Evolutionary conservation across 768 basidiomycete genomes (phyloP).

Genomic region (Fistulinella prunicolor): DNA sequence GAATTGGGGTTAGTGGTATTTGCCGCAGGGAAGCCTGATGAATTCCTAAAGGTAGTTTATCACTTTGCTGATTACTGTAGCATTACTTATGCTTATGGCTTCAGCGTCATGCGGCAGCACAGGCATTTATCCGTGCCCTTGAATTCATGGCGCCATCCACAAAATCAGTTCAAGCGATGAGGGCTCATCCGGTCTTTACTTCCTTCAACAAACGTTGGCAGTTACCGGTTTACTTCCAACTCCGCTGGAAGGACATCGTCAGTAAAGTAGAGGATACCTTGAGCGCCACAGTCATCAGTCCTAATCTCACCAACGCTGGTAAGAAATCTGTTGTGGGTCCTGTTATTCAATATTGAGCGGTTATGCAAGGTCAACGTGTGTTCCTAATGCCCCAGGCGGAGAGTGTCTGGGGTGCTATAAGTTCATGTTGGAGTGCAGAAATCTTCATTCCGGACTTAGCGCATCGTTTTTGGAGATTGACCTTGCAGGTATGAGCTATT

Average conservation of each 20-base stretch:
- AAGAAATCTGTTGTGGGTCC: slow-evolving; percentile 1
- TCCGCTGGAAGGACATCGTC: slow-evolving; percentile 95
- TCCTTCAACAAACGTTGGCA: slow-evolving; percentile 90
- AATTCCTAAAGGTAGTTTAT: slow-evolving; percentile 74
- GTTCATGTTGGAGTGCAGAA: slow-evolving; percentile 82
- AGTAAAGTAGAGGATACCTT: slow-evolving; percentile 70
- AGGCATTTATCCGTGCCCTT: slow-evolving; percentile 76
- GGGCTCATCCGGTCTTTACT: slow-evolving; percentile 63
- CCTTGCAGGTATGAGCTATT: slow-evolving; percentile 65
- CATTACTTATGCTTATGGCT: slow-evolving; percentile 1
- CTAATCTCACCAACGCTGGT: slow-evolving; percentile 40
- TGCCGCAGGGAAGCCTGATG: slow-evolving; percentile 86
- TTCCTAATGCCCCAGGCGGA: slow-evolving; percentile 64
- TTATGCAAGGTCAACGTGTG: slow-evolving; percentile 25
- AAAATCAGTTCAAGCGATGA: slow-evolving; percentile 66
- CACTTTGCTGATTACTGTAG: neutral
- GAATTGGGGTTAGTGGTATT: slow-evolving; percentile 84
- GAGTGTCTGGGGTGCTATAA: slow-evolving; percentile 69
- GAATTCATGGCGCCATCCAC: slow-evolving; percentile 81
- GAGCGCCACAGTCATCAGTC: slow-evolving; percentile 39
- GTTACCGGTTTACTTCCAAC: slow-evolving; percentile 93
- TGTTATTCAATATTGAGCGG: neutral
- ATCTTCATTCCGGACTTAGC: slow-evolving; percentile 81
- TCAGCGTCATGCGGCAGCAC: slow-evolving; percentile 83
- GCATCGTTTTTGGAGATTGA: slow-evolving; percentile 87